Base-by-base conservation (phyloP, 192 early-diverging fungal species). In the Ambispora gerdemannii region DNA sequence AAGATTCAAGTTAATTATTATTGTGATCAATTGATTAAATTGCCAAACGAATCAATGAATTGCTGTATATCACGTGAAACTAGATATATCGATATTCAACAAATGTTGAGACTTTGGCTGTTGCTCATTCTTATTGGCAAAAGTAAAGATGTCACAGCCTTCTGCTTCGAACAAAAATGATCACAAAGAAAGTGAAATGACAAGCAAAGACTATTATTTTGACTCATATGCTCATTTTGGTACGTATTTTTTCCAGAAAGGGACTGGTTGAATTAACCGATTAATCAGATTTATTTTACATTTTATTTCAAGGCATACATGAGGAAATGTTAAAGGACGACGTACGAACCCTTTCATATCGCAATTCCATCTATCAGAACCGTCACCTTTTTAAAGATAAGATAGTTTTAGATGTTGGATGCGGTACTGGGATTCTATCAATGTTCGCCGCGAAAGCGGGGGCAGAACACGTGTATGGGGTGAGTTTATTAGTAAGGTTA, bases 171-270 rank as follows among this genome's bases (percentile, higher is more conserved):
- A 10, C 15, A 6, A 6, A 10, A 6, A 10, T 43, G 38, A 10
- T 15, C 38, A 43, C 7, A 43, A 43, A 10, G 38, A 43, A 15
- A 6, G 2, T 30, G 68, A 70, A 70, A 70, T 70, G 63, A 80
- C 79, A 30, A 76, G 76, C 52, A 80, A 80, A 70, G 79, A 95
- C 80, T 98, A 97, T 82, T 99, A 99, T 91, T 99, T 99, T 86
- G 97, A 99, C 85, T 98, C 95, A 53, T 99, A 98, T 84, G 94
- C 97, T 47, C 95, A 97, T 88, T 97, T 96, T 82, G 93, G 92
- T 88, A 84, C 76, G 80, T 67, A 33, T 36, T 53, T 50, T 73
- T 47, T 32, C 19, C 20, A 55, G 3, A 58, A 34, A 58, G 47
- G 24, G 27, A 4, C 27, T 32, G 7, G 17, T n/a, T 19, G 24